Conservation (phyloP, 352 stramenopile species). For the Globisporangium orthogonon region DNA sequence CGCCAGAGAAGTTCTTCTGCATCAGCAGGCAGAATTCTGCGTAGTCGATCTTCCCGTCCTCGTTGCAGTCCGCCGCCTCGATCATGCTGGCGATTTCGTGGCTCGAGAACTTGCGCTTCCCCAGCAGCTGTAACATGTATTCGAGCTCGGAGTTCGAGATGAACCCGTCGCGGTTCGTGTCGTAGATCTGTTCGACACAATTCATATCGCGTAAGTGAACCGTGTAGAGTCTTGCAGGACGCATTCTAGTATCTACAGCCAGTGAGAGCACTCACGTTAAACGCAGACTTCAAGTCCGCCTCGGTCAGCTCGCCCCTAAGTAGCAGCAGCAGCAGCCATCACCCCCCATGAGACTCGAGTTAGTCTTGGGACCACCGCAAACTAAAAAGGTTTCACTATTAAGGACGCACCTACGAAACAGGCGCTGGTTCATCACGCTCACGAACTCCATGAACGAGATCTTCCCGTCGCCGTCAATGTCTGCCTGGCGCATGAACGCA, state of each 20-base stretch:
- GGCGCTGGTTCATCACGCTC: conserved; percentile 65
- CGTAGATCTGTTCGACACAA: conserved; percentile 37
- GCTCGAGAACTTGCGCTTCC: conserved; percentile 37
- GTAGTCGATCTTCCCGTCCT: conserved; percentile 84
- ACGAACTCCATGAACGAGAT: conserved; percentile 81
- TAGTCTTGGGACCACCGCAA: too few species aligned
- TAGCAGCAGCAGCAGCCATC: not conserved
- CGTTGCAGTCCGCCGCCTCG: conserved; percentile 67
- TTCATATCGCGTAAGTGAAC: not conserved
- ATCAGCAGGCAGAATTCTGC: conserved; percentile 76
- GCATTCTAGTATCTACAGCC: not conserved
- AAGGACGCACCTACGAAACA: conserved; percentile 44
- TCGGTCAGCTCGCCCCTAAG: conserved; percentile 42
- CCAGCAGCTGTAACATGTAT: conserved; percentile 54
- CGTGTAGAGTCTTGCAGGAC: not conserved
- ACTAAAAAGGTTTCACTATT: too few species aligned
- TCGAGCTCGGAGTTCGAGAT: conserved; percentile 61
- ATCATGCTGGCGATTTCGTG: conserved; percentile 60
- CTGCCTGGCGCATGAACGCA: conserved; percentile 61
- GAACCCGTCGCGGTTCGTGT: conserved; percentile 63
- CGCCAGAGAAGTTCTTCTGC: conserved; percentile 14
- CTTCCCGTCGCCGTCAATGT: conserved; percentile 59
- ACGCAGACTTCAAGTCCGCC: conserved; percentile 54
- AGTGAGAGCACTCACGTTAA: conserved; percentile 27
- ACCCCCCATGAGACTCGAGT: too few species aligned